A percentile compares a stretch with the other conserved stretches of the same genome.
Evolutionary conservation across 2,329 filamentous ascomycete species (phyloP).

Genomic region (Fusarium buharicum): DNA sequence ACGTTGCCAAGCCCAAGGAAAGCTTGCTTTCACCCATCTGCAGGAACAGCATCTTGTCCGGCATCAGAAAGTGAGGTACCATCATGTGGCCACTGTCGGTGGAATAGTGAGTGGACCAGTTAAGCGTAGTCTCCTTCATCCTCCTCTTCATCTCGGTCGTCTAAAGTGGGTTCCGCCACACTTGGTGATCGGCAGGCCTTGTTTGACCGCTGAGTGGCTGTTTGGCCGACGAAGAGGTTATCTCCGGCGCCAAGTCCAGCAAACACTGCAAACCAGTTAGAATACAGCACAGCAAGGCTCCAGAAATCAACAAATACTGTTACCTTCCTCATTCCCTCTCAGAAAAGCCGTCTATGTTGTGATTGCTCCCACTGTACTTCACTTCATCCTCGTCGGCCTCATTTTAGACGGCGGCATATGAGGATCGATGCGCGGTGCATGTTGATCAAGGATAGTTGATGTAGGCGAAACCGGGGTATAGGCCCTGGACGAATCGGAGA

Average conservation of each 20-base stretch:
- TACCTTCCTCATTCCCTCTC: background rate
- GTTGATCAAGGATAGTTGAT: slow-evolving; percentile 41
- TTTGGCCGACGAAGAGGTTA: slow-evolving; percentile 15
- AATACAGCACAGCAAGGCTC: slow-evolving; percentile 7
- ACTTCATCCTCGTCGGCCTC: slow-evolving; percentile 5
- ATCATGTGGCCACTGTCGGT: slow-evolving; percentile 16
- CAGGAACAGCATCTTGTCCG: slow-evolving; percentile 9
- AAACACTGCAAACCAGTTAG: slow-evolving; percentile 17
- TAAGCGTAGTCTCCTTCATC: slow-evolving; percentile 32
- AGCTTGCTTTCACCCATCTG: background rate
- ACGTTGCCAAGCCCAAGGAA: background rate
- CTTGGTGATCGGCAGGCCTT: slow-evolving; percentile 34
- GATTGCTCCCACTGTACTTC: slow-evolving; percentile 6
- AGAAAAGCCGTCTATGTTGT: background rate
- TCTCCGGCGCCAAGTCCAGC: slow-evolving; percentile 36
- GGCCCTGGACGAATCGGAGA: slow-evolving; percentile 11
- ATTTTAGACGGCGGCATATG: slow-evolving; percentile 26
- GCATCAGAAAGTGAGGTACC: slow-evolving; percentile 15
- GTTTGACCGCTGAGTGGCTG: slow-evolving; percentile 32
- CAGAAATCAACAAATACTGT: background rate
- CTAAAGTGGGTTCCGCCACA: slow-evolving; percentile 40
- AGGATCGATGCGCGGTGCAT: slow-evolving; percentile 41
- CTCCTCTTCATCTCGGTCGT: slow-evolving; percentile 43
- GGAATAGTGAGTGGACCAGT: slow-evolving; percentile 35
- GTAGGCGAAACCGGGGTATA: slow-evolving; percentile 23